Percentiles rank a stretch among this genome's conserved stretches.
Conservation (phyloP, 2,329 filamentous ascomycete genomes). For the Aspergillus piperis region DNA sequence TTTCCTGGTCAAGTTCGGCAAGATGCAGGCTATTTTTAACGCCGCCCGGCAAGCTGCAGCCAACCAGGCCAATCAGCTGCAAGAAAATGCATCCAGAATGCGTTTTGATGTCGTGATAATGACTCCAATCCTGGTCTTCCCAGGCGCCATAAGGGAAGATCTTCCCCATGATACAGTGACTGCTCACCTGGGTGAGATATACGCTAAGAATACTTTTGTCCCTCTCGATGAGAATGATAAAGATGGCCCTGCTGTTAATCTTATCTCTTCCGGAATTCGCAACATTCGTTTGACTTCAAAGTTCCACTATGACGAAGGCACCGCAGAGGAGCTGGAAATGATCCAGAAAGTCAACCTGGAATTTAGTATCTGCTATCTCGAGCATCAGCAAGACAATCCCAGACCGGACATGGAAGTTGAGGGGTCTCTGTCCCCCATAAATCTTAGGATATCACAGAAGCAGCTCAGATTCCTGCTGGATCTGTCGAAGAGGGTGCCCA, state of each 20-base stretch:
- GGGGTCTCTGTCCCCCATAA: conserved; percentile 89
- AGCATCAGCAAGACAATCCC: conserved; percentile 74
- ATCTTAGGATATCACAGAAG: conserved; percentile 82
- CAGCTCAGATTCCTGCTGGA: conserved; percentile 89
- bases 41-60: conserved; percentile 92
- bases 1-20: conserved; percentile 97
- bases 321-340: conserved; percentile 85
- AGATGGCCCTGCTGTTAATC: conserved; percentile 76
- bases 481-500: conserved; percentile 82
- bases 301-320: conserved; percentile 73
- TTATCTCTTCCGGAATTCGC: conserved; percentile 84
- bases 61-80: conserved; percentile 88
- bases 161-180: conserved; percentile 79
- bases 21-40: conserved; percentile 99
- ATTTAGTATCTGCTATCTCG: conserved; percentile 88
- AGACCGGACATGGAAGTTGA: conserved; percentile 90
- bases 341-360: conserved; percentile 95
- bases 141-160: conserved; percentile 71
- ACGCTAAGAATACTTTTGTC: conserved; percentile 89
- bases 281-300: conserved; percentile 89
- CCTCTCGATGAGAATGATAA: conserved; percentile 73
- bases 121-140: conserved; percentile 95
- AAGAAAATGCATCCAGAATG: conserved; percentile 85
- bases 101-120: conserved; percentile 92
- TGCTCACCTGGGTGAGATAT: conserved; percentile 95